A percentile compares a stretch with the other conserved stretches of the same genome.
These are phyloP conservation scores for Scutellaria minor DNA, from an alignment of 257 asterid species.

Conservation along the genomic window DNA sequence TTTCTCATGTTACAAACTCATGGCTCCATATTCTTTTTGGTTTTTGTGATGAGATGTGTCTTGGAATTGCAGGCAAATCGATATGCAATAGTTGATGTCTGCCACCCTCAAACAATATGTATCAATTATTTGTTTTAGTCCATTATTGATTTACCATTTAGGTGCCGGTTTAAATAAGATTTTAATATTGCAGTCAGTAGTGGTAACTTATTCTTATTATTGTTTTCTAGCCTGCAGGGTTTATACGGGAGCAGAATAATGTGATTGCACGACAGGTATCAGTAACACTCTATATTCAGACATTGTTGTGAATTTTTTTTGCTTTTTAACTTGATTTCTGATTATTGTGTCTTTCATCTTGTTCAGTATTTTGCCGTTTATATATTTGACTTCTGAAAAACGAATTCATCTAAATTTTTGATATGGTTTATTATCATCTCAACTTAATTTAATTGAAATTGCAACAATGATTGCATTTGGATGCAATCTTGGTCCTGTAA, in stretches of 20 bases:
- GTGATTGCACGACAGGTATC: slow-evolving; percentile 87
- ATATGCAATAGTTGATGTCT: slow-evolving; percentile 86
- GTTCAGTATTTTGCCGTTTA: slow-evolving; percentile 16
- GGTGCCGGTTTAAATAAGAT: slow-evolving; percentile 21
- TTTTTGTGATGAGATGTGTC: slow-evolving; percentile 31
- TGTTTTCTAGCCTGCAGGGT: slow-evolving; percentile 88
- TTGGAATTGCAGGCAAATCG: slow-evolving; percentile 81
- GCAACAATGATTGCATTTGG: slow-evolving; percentile 19
- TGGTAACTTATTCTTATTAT: slow-evolving; percentile 35
- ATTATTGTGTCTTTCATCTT: slow-evolving; percentile 4
- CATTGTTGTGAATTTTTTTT: slow-evolving; percentile 20
- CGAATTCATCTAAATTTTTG: slow-evolving; percentile 11
- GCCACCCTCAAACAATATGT: slow-evolving; percentile 83
- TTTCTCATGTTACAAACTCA: slow-evolving; percentile 20
- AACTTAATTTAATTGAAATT: slow-evolving; percentile 28
- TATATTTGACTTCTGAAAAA: slow-evolving; percentile 24
- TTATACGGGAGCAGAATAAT: slow-evolving; percentile 89
- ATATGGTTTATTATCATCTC: slow-evolving; percentile 4
- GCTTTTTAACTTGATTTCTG: background rate
- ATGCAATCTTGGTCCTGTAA: background rate
- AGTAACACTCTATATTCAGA: slow-evolving; percentile 27
- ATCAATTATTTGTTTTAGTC: slow-evolving; percentile 32
- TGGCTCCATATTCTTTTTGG: slow-evolving; percentile 22
- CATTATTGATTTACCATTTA: slow-evolving; percentile 28
- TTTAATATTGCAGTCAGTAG: slow-evolving; percentile 12